Evolutionary conservation across 805 yeast genomes (phyloP).

Genomic region (Diddensiella santjacobensis): DNA sequence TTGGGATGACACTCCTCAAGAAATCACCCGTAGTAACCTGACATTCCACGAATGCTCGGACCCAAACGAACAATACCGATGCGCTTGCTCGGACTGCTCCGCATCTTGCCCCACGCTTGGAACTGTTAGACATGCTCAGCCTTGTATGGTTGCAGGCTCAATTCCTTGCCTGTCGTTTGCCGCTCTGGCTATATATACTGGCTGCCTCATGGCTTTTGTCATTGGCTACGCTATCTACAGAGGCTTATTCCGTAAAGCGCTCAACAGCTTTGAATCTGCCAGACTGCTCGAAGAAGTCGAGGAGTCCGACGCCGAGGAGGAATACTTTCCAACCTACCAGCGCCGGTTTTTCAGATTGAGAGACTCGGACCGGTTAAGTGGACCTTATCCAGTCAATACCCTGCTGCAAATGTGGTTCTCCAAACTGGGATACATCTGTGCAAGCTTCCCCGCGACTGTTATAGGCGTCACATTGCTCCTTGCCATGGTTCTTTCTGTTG

Average conservation of each 20-base stretch:
- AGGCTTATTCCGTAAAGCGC: not conserved
- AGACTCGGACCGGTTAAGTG: slow-evolving; percentile 15
- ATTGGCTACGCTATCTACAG: not conserved
- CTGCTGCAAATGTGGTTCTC: slow-evolving; percentile 47
- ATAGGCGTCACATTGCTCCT: slow-evolving; percentile 42
- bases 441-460: slow-evolving; percentile 54
- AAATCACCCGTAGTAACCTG: slow-evolving; percentile 33
- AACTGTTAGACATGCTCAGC: slow-evolving; percentile 36
- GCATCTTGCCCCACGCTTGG: slow-evolving; percentile 70
- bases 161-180: slow-evolving; percentile 73
- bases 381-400: slow-evolving; percentile 48
- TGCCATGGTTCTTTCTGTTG: slow-evolving; percentile 47
- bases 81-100: slow-evolving; percentile 91
- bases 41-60: slow-evolving; percentile 53
- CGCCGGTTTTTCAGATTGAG: slow-evolving; percentile 8
- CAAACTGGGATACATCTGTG: slow-evolving; percentile 54
- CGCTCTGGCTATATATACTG: slow-evolving; percentile 49
- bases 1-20: slow-evolving; percentile 39
- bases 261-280: slow-evolving; percentile 23
- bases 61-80: slow-evolving; percentile 50
- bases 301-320: slow-evolving; percentile 31
- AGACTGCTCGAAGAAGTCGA: slow-evolving; percentile 43
- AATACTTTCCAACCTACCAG: slow-evolving; percentile 18
- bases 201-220: slow-evolving; percentile 2
- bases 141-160: slow-evolving; percentile 51